A percentile compares a stretch with the other conserved stretches of the same genome.
Conservation (phyloP, 768 basidiomycete genomes). For the Gymnopilus dilepis region DNA sequence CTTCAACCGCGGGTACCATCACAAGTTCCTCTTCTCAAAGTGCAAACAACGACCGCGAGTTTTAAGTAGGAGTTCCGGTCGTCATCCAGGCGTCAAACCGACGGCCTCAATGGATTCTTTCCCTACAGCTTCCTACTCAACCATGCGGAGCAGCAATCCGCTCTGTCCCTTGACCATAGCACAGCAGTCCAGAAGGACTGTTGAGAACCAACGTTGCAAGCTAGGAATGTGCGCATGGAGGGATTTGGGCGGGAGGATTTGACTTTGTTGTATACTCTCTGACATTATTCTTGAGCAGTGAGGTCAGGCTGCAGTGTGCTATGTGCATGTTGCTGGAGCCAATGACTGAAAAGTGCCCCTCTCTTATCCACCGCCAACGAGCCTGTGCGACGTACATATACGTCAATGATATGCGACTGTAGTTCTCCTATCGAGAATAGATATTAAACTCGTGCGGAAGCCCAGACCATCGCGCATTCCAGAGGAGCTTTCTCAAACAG, state of each 20-base stretch:
- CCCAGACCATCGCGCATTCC: background rate
- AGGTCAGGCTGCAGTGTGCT: constrained; percentile 23
- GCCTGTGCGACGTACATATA: constrained; percentile 30
- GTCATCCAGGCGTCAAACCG: constrained; percentile 18
- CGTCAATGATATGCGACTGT: constrained; percentile 27
- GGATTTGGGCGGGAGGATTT: constrained; percentile 29
- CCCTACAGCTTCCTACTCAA: constrained; percentile 27
- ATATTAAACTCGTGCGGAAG: constrained; percentile 25
- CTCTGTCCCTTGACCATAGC: constrained; percentile 21
- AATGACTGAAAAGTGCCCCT: constrained; percentile 32
- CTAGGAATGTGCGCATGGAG: constrained; percentile 17
- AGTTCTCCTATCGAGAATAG: constrained; percentile 3
- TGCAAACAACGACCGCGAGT: constrained; percentile 4
- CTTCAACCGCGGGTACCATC: constrained; percentile 25
- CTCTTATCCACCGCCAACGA: constrained; percentile 14
- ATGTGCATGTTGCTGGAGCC: constrained; percentile 33
- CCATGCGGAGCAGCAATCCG: constrained; percentile 18
- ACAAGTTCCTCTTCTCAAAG: constrained; percentile 23
- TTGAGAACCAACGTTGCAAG: background rate
- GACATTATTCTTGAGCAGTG: constrained; percentile 13
- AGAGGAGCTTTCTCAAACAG: background rate
- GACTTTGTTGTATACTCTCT: background rate
- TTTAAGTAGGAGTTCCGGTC: constrained; percentile 23
- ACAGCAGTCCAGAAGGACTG: background rate
- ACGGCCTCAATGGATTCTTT: constrained; percentile 29